phyloP scores from a whole-genome alignment of 78 protist genomes.

The Tieghemostelium lacteum region DNA sequence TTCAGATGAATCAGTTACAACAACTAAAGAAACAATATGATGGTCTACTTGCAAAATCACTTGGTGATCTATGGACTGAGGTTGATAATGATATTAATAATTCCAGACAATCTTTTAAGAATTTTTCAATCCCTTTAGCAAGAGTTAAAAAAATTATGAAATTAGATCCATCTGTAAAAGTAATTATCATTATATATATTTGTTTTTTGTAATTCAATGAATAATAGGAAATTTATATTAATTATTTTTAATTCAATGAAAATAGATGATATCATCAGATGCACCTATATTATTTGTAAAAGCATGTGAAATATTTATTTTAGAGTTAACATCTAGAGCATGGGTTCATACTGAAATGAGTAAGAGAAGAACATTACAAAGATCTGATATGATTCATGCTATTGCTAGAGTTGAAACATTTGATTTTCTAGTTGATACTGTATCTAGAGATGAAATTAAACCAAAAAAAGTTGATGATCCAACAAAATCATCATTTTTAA shows the following conservation, averaged over 20 bases:
- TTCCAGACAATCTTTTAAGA: background rate
- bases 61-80: background rate
- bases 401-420: conserved; percentile 81
- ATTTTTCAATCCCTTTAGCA: conserved; percentile 81
- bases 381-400: conserved; percentile 89
- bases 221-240: background rate
- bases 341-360: conserved; percentile 88
- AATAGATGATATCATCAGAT: conserved; percentile 60
- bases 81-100: conserved; percentile 10
- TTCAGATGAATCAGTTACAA: background rate
- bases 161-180: conserved; percentile 82
- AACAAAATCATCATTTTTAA: background rate
- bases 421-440: conserved; percentile 92
- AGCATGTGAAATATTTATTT: conserved; percentile 91
- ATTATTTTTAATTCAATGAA: background rate
- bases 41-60: background rate
- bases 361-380: conserved; percentile 87
- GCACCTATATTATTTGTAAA: conserved; percentile 90
- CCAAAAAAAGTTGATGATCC: conserved; percentile 46
- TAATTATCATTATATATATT: background rate
- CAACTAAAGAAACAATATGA: conserved; percentile 32
- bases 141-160: conserved; percentile 91
- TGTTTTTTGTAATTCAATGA: background rate
- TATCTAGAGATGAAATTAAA: conserved; percentile 88
- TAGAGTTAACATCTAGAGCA: conserved; percentile 88